Evolutionary conservation across 2,329 filamentous ascomycete genomes (phyloP), one percentile per base, ranked within the genome.

Genomic region (Penicillium frequentans): DNA sequence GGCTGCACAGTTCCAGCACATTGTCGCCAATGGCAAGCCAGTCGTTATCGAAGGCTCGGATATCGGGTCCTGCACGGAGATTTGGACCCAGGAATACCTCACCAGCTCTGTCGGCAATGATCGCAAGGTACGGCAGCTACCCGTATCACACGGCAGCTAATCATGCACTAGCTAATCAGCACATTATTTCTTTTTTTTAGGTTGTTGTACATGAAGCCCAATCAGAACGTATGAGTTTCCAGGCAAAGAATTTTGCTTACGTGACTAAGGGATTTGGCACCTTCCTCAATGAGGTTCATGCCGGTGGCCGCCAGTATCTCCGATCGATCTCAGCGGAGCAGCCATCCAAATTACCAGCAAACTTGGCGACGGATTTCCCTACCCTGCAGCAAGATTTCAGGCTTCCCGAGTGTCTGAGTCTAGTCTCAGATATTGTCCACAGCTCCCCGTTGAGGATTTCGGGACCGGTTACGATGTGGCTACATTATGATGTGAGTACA

Each of bases 391-490:
- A 73, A 1, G 91, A 96, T 70, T 96, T 96, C 71, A 67, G 71
- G 14, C 73, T 96, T 1, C 90, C 91, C 1, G 64, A 78, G 1
- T 78, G 86, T 59, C 77, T 96, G 10, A 72, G 73, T 0, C 76
- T 82, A 33, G 85, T 90, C 4, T 70, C 68, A 5, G 77, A 86
- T n/a, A 85, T 86, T 59, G 73, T 84, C 3, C 91, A 96, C 70
- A 93, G 89, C 70, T 93, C 90, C 3, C 87, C 92, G 0, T 75
- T 96, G 24, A 84, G 91, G 21, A 86, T 96, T 58, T 93, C 90
- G 4, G 90, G 90, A 1, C 85, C 85, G 1, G 89, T 93, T 11
- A 89, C 87, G 42, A 90, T 96, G 84, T 96, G 93, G 92, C 80
- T 96, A 31, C 91, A 96, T 73, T 96, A 95, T 77, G 90, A 96